A percentile compares a stretch with the other conserved stretches of the same genome.
Conservation (phyloP, 2,329 filamentous ascomycete species). For the Colletotrichum sp. region DNA sequence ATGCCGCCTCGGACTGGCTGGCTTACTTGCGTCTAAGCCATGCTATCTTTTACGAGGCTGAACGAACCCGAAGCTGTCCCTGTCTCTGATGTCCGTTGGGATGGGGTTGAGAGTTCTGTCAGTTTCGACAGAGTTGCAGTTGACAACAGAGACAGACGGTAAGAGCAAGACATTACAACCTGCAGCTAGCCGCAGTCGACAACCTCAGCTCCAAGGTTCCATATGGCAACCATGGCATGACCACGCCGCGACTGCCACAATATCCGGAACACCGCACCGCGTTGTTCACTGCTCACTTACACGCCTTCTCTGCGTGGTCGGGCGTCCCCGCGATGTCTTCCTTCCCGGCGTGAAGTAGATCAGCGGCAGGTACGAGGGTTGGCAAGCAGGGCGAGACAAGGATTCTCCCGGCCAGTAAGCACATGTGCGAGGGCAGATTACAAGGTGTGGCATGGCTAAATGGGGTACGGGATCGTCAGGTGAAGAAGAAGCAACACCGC, state of each 20-base stretch:
- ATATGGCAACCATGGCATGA: conserved; percentile 2
- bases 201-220: neutral
- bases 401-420: neutral
- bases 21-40: neutral
- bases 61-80: neutral
- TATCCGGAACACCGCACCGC: neutral
- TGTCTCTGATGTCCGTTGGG: neutral
- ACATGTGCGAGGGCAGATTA: neutral
- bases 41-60: neutral
- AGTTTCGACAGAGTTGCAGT: neutral
- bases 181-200: neutral
- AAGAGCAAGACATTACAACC: neutral
- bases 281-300: neutral
- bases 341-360: neutral
- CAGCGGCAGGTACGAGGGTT: neutral
- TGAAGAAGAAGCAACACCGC: neutral
- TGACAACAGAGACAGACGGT: neutral
- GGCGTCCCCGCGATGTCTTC: neutral
- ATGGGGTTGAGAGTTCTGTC: neutral
- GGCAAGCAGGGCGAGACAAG: neutral
- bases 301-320: neutral
- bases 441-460: neutral
- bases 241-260: neutral
- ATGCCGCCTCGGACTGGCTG: neutral
- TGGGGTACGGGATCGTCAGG: neutral